These are phyloP conservation scores for Penicillium sp. DNA, from an alignment of 2,329 filamentous ascomycete genomes.

Conservation along the genomic window DNA sequence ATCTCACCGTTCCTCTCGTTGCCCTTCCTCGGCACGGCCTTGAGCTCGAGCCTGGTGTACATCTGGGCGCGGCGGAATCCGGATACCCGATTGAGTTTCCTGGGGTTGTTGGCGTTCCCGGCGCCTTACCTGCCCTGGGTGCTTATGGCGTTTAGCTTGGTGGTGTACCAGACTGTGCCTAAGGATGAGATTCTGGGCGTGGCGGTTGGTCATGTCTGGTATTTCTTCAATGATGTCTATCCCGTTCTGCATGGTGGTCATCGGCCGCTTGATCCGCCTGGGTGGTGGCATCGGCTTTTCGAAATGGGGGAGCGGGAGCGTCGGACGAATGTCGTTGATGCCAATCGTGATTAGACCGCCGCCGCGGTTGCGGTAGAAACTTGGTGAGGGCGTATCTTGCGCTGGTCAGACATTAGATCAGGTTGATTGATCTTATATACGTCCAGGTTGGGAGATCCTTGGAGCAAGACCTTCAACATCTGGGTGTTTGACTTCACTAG, in stretches of 20 bases:
- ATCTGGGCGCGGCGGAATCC: slow-evolving; percentile 97
- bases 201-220: slow-evolving; percentile 93
- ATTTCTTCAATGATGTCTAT: slow-evolving; percentile 97
- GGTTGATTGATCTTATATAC: background rate
- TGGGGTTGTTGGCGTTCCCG: slow-evolving; percentile 86
- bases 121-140: slow-evolving; percentile 97
- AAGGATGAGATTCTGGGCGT: slow-evolving; percentile 97
- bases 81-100: slow-evolving; percentile 82
- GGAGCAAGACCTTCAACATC: background rate
- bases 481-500: background rate
- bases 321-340: slow-evolving; percentile 28
- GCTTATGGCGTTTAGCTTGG: slow-evolving; percentile 84
- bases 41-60: slow-evolving; percentile 92
- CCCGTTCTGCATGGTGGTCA: slow-evolving; percentile 84
- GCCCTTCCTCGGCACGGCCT: slow-evolving; percentile 89
- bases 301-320: slow-evolving; percentile 44
- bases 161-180: slow-evolving; percentile 86
- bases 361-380: slow-evolving; percentile 37
- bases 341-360: slow-evolving; percentile 33
- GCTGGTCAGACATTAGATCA: background rate
- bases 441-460: too few species aligned
- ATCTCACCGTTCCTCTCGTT: slow-evolving; percentile 87
- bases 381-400: slow-evolving; percentile 25
- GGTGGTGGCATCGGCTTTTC: slow-evolving; percentile 87
- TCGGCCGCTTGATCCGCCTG: slow-evolving; percentile 82